A percentile compares a stretch with the other conserved stretches of the same genome.
Evolutionary conservation across 495 filamentous ascomycete species (phyloP).

Genomic region (Copromyces sp.): DNA sequence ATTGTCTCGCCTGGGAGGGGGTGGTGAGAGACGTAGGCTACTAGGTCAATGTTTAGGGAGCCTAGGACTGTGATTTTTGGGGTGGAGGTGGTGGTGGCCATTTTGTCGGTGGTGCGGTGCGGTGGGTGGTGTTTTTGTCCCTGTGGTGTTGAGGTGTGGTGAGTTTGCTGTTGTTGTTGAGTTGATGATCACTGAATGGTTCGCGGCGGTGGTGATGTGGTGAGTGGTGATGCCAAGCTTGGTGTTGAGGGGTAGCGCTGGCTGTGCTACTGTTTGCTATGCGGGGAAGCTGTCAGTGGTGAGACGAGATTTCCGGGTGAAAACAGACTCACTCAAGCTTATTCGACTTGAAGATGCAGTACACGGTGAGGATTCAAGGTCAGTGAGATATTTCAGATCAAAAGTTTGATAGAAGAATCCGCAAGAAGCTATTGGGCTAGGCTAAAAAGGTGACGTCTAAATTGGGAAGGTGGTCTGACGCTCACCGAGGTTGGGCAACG

Average conservation of each 20-base stretch:
- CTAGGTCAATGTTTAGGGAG: conserved; percentile 88
- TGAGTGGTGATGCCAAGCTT: neutral
- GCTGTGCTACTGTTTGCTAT: neutral
- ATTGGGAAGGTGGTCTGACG: neutral
- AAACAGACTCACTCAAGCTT: too few relatives aligned
- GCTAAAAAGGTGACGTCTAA: neutral
- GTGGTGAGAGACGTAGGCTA: conserved; percentile 74
- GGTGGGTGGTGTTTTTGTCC: neutral
- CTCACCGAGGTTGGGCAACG: neutral
- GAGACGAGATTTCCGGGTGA: neutral
- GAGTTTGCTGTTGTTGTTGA: neutral
- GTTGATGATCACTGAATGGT: neutral
- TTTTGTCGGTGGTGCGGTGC: conserved; percentile 3
- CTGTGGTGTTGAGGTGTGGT: neutral
- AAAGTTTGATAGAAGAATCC: neutral
- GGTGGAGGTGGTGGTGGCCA: conserved; percentile 6
- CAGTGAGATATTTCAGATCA: neutral
- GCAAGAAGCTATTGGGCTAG: neutral
- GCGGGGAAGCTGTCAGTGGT: neutral
- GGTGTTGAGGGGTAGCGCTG: neutral
- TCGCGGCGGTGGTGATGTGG: neutral
- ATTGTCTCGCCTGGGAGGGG: conserved; percentile 82
- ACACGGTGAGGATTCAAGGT: neutral
- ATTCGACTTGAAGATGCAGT: neutral
- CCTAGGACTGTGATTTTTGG: conserved; percentile 67